A percentile compares a stretch with the other conserved stretches of the same genome.
phyloP scores from a whole-genome alignment of 225 moss, liverwort and hornwort species.

The Antitrichia curtipendula region DNA sequence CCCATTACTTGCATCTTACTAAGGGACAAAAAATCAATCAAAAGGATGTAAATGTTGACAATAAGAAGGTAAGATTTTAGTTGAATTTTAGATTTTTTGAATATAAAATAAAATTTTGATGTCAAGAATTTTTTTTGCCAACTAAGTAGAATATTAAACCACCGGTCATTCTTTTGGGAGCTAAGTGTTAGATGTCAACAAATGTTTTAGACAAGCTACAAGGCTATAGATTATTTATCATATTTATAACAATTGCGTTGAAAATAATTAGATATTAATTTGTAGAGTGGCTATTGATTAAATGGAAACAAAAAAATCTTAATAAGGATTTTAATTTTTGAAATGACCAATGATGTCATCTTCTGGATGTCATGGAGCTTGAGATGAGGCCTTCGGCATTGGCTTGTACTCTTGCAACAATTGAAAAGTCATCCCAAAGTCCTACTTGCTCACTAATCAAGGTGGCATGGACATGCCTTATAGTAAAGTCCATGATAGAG shows the following conservation, averaged over 20 bases:
- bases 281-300: background rate
- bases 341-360: rapidly evolving
- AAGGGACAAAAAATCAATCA: background rate
- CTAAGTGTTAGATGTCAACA: background rate
- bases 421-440: too few species aligned
- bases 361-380: background rate
- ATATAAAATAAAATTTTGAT: too few species aligned
- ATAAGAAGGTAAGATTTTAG: background rate
- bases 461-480: too few species aligned
- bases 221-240: background rate
- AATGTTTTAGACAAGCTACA: background rate
- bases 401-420: too few species aligned
- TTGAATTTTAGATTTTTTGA: background rate
- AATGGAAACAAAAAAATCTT: background rate
- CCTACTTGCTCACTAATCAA: too few species aligned
- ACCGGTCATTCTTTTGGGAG: rapidly evolving
- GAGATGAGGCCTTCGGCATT: too few species aligned
- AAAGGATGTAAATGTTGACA: background rate
- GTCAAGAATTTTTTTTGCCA: background rate
- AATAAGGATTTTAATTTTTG: background rate
- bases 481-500: too few species aligned
- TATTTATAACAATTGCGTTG: background rate
- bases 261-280: background rate
- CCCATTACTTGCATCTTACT: background rate
- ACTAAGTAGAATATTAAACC: background rate